A percentile compares a stretch with the other conserved stretches of the same genome.
phyloP scores from a whole-genome alignment of 1,284 basidiomycete species.

The Cutaneotrichosporon dermatis region DNA sequence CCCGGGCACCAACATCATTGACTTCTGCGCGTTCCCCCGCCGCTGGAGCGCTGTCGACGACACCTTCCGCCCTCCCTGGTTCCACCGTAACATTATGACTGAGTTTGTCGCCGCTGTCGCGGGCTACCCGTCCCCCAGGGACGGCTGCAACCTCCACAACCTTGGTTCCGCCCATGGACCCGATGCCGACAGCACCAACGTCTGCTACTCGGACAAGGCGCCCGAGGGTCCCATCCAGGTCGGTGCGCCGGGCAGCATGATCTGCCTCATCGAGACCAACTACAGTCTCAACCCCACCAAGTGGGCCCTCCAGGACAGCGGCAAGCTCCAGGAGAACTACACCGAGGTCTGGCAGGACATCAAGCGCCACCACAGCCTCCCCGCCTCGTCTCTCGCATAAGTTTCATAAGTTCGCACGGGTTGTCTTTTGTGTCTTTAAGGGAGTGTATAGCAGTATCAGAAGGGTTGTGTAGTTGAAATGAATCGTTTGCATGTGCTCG shows the following conservation, averaged over 20 bases:
- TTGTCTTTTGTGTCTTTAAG: too few relatives aligned
- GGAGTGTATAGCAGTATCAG: too few relatives aligned
- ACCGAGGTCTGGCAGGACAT: constrained; percentile 16
- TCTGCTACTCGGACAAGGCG: constrained; percentile 5
- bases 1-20: constrained; percentile 55
- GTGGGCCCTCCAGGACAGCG: constrained; percentile 25
- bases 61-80: constrained; percentile 51
- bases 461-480: too few relatives aligned
- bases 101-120: constrained; percentile 24
- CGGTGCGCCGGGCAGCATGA: neutral
- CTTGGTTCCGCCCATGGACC: constrained; percentile 34
- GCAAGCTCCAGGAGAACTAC: constrained; percentile 32
- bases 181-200: constrained; percentile 17
- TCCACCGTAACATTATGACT: constrained; percentile 58
- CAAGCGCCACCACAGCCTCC: constrained; percentile 8
- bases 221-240: constrained; percentile 6
- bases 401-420: too few relatives aligned
- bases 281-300: constrained; percentile 5
- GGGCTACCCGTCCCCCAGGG: constrained; percentile 16
- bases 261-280: constrained; percentile 9
- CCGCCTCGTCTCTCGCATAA: neutral
- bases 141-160: constrained; percentile 32
- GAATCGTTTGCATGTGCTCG: too few relatives aligned
- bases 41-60: constrained; percentile 42
- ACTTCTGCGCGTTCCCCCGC: constrained; percentile 25